Conservation (phyloP, 352 stramenopile genomes). For the Pythium dissotocum region DNA sequence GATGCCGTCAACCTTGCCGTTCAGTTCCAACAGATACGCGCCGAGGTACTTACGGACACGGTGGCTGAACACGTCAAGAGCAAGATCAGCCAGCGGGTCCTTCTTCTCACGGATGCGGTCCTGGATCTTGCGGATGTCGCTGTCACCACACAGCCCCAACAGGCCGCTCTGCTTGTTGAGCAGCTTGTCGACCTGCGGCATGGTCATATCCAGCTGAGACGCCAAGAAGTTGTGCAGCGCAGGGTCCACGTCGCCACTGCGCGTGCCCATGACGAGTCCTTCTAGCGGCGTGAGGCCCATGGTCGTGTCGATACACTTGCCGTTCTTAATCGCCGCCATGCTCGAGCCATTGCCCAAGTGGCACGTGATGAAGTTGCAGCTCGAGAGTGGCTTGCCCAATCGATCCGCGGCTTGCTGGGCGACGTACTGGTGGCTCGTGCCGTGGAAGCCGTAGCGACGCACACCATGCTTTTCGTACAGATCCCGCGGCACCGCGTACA, state of each 20-base stretch:
- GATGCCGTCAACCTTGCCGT: constrained; percentile 72
- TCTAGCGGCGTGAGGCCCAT: constrained; percentile 91
- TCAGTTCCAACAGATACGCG: constrained; percentile 74
- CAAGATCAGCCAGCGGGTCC: constrained; percentile 63
- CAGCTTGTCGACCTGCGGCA: constrained; percentile 78
- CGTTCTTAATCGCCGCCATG: constrained; percentile 75
- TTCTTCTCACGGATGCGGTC: constrained; percentile 46
- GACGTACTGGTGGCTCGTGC: constrained; percentile 88
- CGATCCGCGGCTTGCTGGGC: constrained; percentile 61
- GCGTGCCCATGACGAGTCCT: constrained; percentile 89
- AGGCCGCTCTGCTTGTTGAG: constrained; percentile 91
- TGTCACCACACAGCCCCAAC: constrained; percentile 76
- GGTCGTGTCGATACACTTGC: constrained; percentile 84
- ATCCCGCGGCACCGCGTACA: constrained; percentile 79
- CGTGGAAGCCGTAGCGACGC: constrained; percentile 91
- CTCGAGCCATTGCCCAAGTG: constrained; percentile 89
- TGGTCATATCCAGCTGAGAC: constrained; percentile 66
- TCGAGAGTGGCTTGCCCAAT: constrained; percentile 53
- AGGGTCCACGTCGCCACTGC: constrained; percentile 84
- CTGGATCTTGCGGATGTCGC: constrained; percentile 83
- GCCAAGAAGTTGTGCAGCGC: constrained; percentile 78
- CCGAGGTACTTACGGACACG: constrained; percentile 89
- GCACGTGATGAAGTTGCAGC: constrained; percentile 82
- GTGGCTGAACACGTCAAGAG: constrained; percentile 85
- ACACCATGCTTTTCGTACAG: constrained; percentile 83